phyloP scores from a whole-genome alignment of 2,329 filamentous ascomycete genomes.

The Aspergillus tamarii region DNA sequence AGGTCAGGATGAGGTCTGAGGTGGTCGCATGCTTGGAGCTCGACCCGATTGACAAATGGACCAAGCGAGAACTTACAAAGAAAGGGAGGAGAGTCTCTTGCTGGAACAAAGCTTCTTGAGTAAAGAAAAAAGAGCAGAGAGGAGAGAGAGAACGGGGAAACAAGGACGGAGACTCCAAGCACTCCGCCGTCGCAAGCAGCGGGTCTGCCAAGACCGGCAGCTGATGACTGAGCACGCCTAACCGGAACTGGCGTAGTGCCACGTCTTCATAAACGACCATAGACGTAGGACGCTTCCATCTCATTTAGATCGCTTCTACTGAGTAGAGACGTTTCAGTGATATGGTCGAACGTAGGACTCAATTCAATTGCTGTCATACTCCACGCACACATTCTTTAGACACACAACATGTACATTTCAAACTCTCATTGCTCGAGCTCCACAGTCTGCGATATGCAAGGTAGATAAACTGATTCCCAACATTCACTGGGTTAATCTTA shows the following conservation, averaged over 20 bases:
- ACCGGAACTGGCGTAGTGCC: background rate
- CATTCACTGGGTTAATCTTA: background rate
- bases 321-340: background rate
- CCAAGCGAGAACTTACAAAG: constrained; percentile 3
- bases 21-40: constrained; percentile 12
- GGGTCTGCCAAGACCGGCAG: constrained; percentile 35
- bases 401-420: background rate
- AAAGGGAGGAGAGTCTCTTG: background rate
- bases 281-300: background rate
- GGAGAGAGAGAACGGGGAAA: constrained; percentile 20
- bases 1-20: background rate
- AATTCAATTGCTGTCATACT: background rate
- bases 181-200: constrained; percentile 37
- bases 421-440: background rate
- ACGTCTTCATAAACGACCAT: background rate
- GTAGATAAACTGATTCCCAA: background rate
- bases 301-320: background rate
- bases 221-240: constrained; percentile 30
- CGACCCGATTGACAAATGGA: background rate
- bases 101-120: constrained; percentile 2
- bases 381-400: background rate
- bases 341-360: background rate
- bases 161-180: constrained; percentile 24
- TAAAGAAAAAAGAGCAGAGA: constrained; percentile 1
- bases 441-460: background rate